Base-by-base conservation (phyloP, 2,329 filamentous ascomycete genomes). In the Plectosphaerella plurivora region DNA sequence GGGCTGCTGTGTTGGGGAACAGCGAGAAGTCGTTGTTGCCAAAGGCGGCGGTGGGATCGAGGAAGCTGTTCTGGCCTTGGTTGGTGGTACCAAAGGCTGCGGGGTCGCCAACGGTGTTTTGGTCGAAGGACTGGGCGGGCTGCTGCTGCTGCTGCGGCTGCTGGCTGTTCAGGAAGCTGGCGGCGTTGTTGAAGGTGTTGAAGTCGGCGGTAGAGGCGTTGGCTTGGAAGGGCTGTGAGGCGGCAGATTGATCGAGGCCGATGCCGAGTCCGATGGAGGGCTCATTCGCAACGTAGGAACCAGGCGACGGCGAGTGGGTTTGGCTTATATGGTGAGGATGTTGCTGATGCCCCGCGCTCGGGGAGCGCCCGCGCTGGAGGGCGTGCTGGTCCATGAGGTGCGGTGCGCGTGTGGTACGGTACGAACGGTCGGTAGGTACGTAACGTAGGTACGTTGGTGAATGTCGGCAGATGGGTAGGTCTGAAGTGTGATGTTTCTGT, bases 251-350 rank as follows among this genome's bases (percentile, higher is more conserved):
- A 66, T 86, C 79, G 60, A 86, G 71, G 57, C 71, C 79, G 63
- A 87, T 75, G 64, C 81, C 82, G 59, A 85, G 74, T 61, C 78
- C 78, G 61, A 77, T 72, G 50, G 72, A 74, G 61, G 69, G 63
- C 53, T 76, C 69, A 64, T 75, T 75, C 45, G 65, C 57, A 65
- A 77, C 74, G 63, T 78, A 81, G 61, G 75, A 75, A 69, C 70
- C 78, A 67, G 79, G 80, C 65, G 83, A 82, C 61, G 83, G 81
- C 62, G 84, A 86, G 68, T 83, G 83, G 60, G 74, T 79, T 68
- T 83, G 82, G 68, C 79, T 87, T 86, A 88, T 86, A 84, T 83
- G 25, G 25, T 28, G 77, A 73, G 74, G 67, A 65, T 70, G 71
- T 63, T 81, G 76, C 60, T 77, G 77, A 63, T 80, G 77, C 58